phyloP scores from a whole-genome alignment of 768 basidiomycete species.

The Rhodocollybia butyracea region DNA sequence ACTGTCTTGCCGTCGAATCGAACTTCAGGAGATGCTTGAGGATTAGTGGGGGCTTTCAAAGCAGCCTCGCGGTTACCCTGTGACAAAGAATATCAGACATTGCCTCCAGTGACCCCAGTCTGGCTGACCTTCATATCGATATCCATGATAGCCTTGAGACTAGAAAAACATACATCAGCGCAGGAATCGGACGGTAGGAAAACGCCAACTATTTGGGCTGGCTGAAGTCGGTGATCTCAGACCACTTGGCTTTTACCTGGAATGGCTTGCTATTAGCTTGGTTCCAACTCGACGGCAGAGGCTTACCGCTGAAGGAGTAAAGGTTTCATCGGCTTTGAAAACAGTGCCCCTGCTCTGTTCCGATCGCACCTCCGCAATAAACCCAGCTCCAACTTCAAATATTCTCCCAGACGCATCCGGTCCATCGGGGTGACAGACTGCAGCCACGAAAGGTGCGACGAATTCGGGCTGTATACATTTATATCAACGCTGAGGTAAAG shows the following conservation, averaged over 20 bases:
- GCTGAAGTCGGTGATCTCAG: conserved; percentile 75
- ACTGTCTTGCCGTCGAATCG: conserved; percentile 88
- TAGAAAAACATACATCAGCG: conserved; percentile 24
- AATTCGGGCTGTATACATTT: conserved; percentile 65
- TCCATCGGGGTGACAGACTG: conserved; percentile 82
- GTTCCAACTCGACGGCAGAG: neutral
- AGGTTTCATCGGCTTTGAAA: conserved; percentile 86
- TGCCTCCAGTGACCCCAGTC: neutral
- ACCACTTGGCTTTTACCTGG: conserved; percentile 83
- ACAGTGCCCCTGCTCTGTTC: conserved; percentile 84
- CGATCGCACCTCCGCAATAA: conserved; percentile 89
- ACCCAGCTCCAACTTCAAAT: conserved; percentile 94
- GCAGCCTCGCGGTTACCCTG: conserved; percentile 62
- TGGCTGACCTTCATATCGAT: conserved; percentile 49
- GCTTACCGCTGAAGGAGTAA: conserved; percentile 90
- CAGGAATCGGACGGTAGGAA: neutral
- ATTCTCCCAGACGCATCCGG: conserved; percentile 77
- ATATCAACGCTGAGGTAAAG: neutral
- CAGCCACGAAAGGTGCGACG: conserved; percentile 89
- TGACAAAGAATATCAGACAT: neutral
- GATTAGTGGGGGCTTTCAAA: conserved; percentile 61
- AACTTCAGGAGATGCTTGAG: conserved; percentile 65
- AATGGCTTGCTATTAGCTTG: neutral
- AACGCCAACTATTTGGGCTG: conserved; percentile 62
- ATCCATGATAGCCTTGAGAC: conserved; percentile 66